Evolutionary conservation across 768 basidiomycete species (phyloP).

Genomic region (Lentinula raphanica): DNA sequence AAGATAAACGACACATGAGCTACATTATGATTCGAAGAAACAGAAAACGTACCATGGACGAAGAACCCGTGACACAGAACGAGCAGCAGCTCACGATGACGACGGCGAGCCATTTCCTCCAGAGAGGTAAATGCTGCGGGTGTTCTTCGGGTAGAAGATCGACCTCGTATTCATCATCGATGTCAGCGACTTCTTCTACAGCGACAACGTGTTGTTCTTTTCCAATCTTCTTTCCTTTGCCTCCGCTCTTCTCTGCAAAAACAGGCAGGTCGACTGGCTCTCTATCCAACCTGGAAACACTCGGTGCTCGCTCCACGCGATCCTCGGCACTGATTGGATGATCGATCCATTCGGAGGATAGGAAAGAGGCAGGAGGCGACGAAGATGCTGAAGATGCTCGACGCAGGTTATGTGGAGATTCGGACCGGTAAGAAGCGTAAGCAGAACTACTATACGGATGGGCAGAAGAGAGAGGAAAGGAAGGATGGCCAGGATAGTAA

Average conservation of each 20-base stretch:
- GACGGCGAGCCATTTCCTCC: slow-evolving; percentile 47
- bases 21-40: not conserved
- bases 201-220: not conserved
- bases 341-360: not conserved
- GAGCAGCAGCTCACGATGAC: slow-evolving; percentile 41
- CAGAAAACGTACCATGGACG: slow-evolving; percentile 45
- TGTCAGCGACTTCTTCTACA: not conserved
- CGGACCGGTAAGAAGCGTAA: not conserved
- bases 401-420: not conserved
- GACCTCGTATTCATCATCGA: not conserved
- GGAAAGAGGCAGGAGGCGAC: not conserved
- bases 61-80: slow-evolving; percentile 50
- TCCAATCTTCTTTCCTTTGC: not conserved
- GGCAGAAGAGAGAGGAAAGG: not conserved
- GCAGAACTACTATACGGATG: not conserved
- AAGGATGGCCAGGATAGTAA: not conserved
- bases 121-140: slow-evolving; percentile 45
- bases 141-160: not conserved
- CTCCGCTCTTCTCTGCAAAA: not conserved
- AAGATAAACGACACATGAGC: not conserved
- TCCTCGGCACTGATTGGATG: not conserved
- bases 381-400: not conserved
- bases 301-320: not conserved
- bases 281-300: not conserved
- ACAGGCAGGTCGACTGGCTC: not conserved